Percentiles rank a stretch among this genome's conserved stretches.
Evolutionary conservation across 441 rosid genomes (phyloP).

Genomic region (Erodium texanum): DNA sequence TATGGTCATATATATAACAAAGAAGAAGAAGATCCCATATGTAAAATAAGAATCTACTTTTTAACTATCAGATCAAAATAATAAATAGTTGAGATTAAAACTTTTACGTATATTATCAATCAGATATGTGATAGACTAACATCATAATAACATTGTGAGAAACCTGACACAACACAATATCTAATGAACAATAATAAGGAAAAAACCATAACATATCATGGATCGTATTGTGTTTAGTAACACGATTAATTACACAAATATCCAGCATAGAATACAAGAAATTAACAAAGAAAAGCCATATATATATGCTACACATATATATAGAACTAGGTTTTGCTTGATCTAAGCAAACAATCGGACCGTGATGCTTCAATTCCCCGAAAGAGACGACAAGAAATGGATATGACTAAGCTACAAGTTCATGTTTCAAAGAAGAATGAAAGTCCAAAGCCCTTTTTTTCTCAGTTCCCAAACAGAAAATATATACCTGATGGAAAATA

Average conservation of each 20-base stretch:
- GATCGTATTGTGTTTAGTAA: too few species aligned
- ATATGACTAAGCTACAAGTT: neutral
- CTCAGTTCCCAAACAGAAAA: neutral
- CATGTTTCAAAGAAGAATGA: neutral
- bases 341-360: slow-evolving; percentile 1
- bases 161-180: neutral
- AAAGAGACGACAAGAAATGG: too few species aligned
- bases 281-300: neutral
- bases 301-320: too few species aligned
- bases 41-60: too few species aligned
- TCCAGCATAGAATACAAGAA: neutral
- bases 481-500: neutral
- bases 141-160: too few species aligned
- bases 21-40: too few species aligned
- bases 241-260: neutral
- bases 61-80: too few species aligned
- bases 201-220: neutral
- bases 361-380: neutral
- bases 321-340: neutral
- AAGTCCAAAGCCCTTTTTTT: neutral
- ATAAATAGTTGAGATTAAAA: too few species aligned
- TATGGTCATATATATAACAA: too few species aligned
- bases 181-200: too few species aligned
- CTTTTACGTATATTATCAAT: too few species aligned
- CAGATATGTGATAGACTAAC: too few species aligned